These are phyloP conservation scores for Tribonema minus DNA, from an alignment of 108 stramenopile genomes.

Conservation along the genomic window DNA sequence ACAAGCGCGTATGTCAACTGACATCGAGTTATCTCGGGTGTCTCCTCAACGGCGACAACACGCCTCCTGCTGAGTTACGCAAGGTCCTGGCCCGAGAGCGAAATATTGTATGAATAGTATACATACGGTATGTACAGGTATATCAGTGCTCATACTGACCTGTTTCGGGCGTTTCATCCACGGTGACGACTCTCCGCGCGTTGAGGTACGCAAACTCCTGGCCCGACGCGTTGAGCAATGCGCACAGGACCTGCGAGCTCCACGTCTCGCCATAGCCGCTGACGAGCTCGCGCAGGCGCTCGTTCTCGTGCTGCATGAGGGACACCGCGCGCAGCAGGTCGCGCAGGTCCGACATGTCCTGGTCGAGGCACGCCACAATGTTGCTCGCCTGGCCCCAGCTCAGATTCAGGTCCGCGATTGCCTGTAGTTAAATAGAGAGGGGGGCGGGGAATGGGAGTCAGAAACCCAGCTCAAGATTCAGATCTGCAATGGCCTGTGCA, in stretches of 20 bases:
- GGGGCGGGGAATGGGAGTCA: too few species aligned
- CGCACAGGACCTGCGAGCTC: slow-evolving; percentile 63
- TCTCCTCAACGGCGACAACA: slow-evolving; percentile 73
- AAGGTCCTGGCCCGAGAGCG: slow-evolving; percentile 57
- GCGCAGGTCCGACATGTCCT: slow-evolving; percentile 65
- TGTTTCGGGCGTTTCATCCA: slow-evolving; percentile 58
- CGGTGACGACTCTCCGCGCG: slow-evolving; percentile 74
- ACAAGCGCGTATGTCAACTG: too few species aligned
- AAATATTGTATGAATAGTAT: too few species aligned
- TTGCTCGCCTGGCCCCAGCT: neutral
- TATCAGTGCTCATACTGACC: too few species aligned
- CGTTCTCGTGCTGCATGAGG: slow-evolving; percentile 46
- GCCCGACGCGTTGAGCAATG: slow-evolving; percentile 23
- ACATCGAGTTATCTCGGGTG: slow-evolving; percentile 23
- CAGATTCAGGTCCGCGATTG: slow-evolving; percentile 5
- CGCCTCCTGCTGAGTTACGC: slow-evolving; percentile 70
- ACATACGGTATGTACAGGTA: too few species aligned
- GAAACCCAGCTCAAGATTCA: too few species aligned
- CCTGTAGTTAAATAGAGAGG: too few species aligned
- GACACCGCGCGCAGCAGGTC: slow-evolving; percentile 74
- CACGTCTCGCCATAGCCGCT: slow-evolving; percentile 80
- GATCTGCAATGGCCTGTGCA: too few species aligned
- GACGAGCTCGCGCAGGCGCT: slow-evolving; percentile 53
- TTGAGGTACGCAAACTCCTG: slow-evolving; percentile 69
- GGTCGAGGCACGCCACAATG: slow-evolving; percentile 53